These are phyloP conservation scores for Apiospora sp. DNA, from an alignment of 2,329 filamentous ascomycete genomes.

Conservation along the genomic window DNA sequence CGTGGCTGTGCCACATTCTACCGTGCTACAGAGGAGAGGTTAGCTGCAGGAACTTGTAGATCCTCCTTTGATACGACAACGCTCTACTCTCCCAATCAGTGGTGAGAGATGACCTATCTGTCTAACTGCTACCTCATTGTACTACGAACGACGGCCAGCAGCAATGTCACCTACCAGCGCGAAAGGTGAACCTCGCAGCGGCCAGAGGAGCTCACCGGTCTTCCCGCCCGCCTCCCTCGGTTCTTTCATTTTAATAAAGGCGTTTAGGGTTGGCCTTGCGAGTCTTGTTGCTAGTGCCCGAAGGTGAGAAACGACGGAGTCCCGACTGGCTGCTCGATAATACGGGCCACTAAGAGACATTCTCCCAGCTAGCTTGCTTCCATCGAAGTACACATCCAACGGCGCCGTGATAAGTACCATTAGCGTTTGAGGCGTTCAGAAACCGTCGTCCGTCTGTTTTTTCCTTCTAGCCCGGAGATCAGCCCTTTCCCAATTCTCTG, in stretches of 20 bases:
- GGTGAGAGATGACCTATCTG: not conserved
- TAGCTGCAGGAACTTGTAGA: constrained; percentile 9
- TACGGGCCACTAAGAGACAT: too few species aligned
- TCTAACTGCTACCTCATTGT: too few species aligned
- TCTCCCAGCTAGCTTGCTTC: too few species aligned
- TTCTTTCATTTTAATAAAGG: not conserved
- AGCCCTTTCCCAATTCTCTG: too few species aligned
- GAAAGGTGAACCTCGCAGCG: not conserved
- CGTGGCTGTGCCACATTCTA: not conserved
- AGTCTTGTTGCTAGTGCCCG: not conserved
- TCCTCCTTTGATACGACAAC: not conserved
- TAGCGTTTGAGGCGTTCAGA: too few species aligned
- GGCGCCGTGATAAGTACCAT: too few species aligned
- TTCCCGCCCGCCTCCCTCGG: constrained; percentile 1
- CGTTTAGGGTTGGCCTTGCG: not conserved
- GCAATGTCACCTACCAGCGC: not conserved
- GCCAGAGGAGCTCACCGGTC: not conserved
- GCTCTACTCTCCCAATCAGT: not conserved
- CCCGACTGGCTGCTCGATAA: too few species aligned
- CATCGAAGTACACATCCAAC: too few species aligned
- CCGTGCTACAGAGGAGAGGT: not conserved
- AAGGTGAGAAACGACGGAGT: not conserved
- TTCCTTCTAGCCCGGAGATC: too few species aligned
- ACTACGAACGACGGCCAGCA: too few species aligned
- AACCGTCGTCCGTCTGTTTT: too few species aligned